phyloP scores from a whole-genome alignment of 1,284 basidiomycete genomes.

The Rhodotorula glutinis region DNA sequence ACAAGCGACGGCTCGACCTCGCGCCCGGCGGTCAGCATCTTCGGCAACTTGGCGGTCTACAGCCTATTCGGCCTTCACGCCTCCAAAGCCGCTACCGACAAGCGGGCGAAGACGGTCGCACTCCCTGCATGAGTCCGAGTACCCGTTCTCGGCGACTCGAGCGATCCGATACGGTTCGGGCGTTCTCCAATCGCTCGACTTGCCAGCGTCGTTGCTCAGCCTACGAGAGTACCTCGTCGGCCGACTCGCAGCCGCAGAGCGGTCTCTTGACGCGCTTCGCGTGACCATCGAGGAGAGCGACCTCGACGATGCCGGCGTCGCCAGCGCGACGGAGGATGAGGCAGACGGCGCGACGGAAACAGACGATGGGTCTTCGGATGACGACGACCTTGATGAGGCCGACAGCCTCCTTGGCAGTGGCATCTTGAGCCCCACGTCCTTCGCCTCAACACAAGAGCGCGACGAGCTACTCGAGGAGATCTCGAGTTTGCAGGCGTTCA shows the following conservation, averaged over 20 bases:
- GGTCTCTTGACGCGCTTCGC: constrained; percentile 11
- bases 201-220: constrained; percentile 18
- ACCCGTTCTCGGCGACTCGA: background rate
- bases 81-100: background rate
- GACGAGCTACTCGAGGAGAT: constrained; percentile 24
- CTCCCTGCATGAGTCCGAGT: constrained; percentile 10
- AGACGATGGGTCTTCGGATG: background rate
- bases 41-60: background rate
- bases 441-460: background rate
- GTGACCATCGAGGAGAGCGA: constrained; percentile 18
- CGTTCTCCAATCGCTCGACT: constrained; percentile 32
- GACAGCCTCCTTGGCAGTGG: background rate
- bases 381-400: background rate
- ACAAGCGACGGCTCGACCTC: background rate
- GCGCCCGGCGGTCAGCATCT: background rate
- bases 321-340: constrained; percentile 9
- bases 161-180: constrained; percentile 25
- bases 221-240: constrained; percentile 24
- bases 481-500: constrained; percentile 25
- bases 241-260: constrained; percentile 29
- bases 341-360: background rate
- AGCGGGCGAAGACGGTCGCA: constrained; percentile 12
- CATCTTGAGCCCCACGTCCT: background rate
- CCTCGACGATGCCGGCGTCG: background rate
- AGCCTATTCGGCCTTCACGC: background rate